Conservation (phyloP, 2,329 filamentous ascomycete genomes). For the Aspergillus sp. region DNA sequence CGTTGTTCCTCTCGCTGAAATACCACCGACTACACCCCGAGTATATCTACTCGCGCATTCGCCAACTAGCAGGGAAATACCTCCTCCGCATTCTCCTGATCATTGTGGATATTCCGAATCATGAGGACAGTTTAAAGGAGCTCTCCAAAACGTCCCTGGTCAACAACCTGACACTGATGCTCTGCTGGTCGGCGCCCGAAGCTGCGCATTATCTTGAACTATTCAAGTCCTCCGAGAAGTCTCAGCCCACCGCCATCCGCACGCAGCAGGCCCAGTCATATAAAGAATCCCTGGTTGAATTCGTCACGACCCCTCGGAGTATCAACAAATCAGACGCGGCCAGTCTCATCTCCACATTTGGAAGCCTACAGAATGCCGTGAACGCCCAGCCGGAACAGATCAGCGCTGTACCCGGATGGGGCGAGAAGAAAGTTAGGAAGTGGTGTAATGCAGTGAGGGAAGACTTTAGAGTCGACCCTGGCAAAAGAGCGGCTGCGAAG, state of each 20-base stretch:
- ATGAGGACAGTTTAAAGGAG: slow-evolving; percentile 85
- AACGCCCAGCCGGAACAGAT: slow-evolving; percentile 88
- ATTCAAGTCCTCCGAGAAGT: slow-evolving; percentile 92
- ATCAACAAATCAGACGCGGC: slow-evolving; percentile 96
- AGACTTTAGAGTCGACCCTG: slow-evolving; percentile 74
- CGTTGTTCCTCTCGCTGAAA: slow-evolving; percentile 89
- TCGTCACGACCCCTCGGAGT: slow-evolving; percentile 82
- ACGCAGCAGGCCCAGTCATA: slow-evolving; percentile 82
- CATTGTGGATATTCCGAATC: slow-evolving; percentile 93
- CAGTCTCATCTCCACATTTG: slow-evolving; percentile 86
- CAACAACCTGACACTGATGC: slow-evolving; percentile 86
- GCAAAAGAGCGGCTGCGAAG: slow-evolving; percentile 54
- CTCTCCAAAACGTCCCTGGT: slow-evolving; percentile 88
- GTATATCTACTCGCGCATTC: slow-evolving; percentile 94
- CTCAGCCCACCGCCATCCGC: slow-evolving; percentile 75
- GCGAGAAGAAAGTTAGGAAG: slow-evolving; percentile 85
- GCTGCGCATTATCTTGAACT: slow-evolving; percentile 90
- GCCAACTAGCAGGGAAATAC: slow-evolving; percentile 79
- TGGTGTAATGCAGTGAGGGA: slow-evolving; percentile 82
- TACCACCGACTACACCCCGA: slow-evolving; percentile 97
- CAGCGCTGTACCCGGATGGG: slow-evolving; percentile 83
- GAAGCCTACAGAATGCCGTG: slow-evolving; percentile 78
- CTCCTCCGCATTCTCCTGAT: slow-evolving; percentile 79
- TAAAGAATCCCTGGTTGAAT: slow-evolving; percentile 82
- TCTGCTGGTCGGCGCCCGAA: slow-evolving; percentile 93